Evolutionary conservation across 2,329 filamentous ascomycete genomes (phyloP).

Genomic region (Monilinia polystroma): DNA sequence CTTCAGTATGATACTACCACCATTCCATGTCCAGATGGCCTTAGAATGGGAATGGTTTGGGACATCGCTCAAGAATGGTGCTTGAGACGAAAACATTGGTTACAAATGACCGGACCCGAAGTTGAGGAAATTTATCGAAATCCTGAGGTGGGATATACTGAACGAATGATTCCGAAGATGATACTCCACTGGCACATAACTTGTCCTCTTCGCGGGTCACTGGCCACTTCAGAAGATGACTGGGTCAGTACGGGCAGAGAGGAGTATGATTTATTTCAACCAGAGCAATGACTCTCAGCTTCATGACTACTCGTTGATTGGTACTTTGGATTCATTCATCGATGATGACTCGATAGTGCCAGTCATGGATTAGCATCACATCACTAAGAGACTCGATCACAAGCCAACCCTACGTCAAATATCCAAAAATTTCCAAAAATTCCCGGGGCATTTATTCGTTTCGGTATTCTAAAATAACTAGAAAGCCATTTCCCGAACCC

Average conservation of each 20-base stretch:
- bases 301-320: not conserved
- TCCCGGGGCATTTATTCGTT: no score
- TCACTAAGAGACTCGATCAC: not conserved
- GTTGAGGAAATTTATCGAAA: conserved; percentile 1
- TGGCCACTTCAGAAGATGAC: conserved; percentile 3
- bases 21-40: conserved; percentile 17
- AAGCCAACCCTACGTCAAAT: not conserved
- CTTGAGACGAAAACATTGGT: conserved; percentile 18
- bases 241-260: conserved; percentile 15
- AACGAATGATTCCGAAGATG: conserved; percentile 18
- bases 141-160: not conserved
- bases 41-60: conserved; percentile 23
- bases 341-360: not conserved
- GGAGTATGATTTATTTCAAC: conserved; percentile 33
- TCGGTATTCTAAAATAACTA: not conserved
- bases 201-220: conserved; percentile 11
- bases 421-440: no score
- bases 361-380: not conserved
- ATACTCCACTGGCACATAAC: conserved; percentile 15
- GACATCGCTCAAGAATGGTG: conserved; percentile 23
- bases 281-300: not conserved
- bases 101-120: conserved; percentile 15
- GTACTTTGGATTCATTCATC: not conserved
- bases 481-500: not conserved
- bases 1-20: not conserved